Evolutionary conservation across 306 rosid species (phyloP).

Genomic region (Begonia loranthoides): DNA sequence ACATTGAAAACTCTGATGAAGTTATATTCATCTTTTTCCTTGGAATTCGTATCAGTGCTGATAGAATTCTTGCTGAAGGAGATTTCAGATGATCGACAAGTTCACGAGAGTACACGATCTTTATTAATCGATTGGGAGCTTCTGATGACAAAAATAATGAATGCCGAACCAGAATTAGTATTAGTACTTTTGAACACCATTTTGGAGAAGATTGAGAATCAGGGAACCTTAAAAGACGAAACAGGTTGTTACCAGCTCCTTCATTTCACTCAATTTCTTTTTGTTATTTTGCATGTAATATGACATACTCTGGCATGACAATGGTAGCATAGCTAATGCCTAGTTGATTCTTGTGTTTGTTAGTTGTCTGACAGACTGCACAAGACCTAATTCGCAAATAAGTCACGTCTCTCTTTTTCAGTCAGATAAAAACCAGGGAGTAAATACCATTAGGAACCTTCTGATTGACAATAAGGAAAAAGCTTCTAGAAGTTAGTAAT

Average conservation of each 20-base stretch:
- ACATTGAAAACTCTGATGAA: slow-evolving; percentile 42
- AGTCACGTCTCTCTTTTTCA: too few species aligned
- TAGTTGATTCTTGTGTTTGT: too few species aligned
- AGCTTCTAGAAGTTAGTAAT: too few species aligned
- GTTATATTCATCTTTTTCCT: slow-evolving; percentile 61
- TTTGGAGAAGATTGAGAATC: slow-evolving; percentile 52
- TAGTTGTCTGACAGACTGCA: too few species aligned
- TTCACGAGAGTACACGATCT: slow-evolving; percentile 11
- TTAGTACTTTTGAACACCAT: slow-evolving; percentile 56
- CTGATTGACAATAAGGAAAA: too few species aligned
- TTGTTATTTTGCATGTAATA: slow-evolving; percentile 1
- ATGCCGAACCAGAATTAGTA: slow-evolving; percentile 69
- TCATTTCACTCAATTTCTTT: slow-evolving; percentile 4
- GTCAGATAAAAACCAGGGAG: too few species aligned
- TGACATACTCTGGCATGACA: background rate
- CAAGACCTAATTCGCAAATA: too few species aligned
- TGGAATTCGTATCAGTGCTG: slow-evolving; percentile 58
- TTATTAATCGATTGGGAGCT: slow-evolving; percentile 53
- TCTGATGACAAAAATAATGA: slow-evolving; percentile 34
- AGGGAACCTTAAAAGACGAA: slow-evolving; percentile 24
- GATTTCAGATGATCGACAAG: slow-evolving; percentile 20
- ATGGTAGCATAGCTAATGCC: too few species aligned
- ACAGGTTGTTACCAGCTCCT: slow-evolving; percentile 24
- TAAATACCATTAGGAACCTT: too few species aligned
- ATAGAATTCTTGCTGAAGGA: slow-evolving; percentile 51